These are phyloP conservation scores for Nothophytophthora sp. DNA, from an alignment of 352 stramenopile species.

Conservation along the genomic window DNA sequence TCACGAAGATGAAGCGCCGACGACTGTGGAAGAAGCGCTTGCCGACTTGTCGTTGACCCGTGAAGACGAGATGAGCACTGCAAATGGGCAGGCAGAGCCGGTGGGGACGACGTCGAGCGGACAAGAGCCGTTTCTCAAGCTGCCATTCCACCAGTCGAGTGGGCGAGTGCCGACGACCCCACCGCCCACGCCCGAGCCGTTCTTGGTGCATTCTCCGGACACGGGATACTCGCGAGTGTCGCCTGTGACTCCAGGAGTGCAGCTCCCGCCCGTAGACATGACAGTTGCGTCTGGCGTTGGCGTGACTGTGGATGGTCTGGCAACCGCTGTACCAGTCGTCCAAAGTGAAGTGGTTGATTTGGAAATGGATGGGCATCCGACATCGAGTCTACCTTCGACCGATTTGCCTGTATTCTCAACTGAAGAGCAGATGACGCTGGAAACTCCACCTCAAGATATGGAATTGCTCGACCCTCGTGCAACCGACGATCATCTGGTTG, in stretches of 20 bases:
- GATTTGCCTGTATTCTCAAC: too few relatives aligned
- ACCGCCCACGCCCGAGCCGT: slow-evolving; percentile 16
- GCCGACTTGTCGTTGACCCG: slow-evolving; percentile 9
- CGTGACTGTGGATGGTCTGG: too few relatives aligned
- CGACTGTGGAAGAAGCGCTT: slow-evolving; percentile 16
- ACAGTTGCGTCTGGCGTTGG: too few relatives aligned
- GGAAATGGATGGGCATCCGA: too few relatives aligned
- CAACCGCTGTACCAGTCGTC: too few relatives aligned
- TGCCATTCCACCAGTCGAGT: slow-evolving; percentile 21
- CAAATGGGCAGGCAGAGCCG: background rate
- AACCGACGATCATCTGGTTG: too few relatives aligned
- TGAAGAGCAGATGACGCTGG: too few relatives aligned
- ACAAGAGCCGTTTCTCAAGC: slow-evolving; percentile 18
- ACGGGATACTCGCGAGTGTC: slow-evolving; percentile 20
- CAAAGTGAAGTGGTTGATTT: too few relatives aligned
- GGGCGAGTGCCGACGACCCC: slow-evolving; percentile 24
- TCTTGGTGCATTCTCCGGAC: slow-evolving; percentile 25
- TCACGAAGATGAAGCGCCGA: background rate
- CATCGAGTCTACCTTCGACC: too few relatives aligned
- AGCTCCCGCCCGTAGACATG: background rate
- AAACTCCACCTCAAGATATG: too few relatives aligned
- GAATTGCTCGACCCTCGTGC: too few relatives aligned
- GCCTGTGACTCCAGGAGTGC: slow-evolving; percentile 6
- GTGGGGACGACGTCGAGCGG: background rate
- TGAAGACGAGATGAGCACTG: background rate